A percentile compares a stretch with the other conserved stretches of the same genome.
Evolutionary conservation across 1,284 basidiomycete genomes (phyloP).

Genomic region (Fistulinella cinereoalba): DNA sequence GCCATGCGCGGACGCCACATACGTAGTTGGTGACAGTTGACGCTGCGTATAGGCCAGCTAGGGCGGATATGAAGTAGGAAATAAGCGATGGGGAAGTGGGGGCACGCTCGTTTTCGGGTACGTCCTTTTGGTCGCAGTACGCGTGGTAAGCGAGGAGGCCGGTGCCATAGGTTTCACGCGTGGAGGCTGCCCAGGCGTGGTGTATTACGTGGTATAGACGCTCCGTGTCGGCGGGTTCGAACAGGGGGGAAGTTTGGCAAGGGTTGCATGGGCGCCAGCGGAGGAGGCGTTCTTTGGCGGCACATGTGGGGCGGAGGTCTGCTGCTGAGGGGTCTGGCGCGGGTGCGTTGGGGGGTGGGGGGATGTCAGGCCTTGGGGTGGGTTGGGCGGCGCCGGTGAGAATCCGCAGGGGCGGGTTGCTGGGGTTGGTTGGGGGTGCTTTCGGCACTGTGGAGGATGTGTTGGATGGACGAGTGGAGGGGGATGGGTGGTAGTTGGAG

Average conservation of each 20-base stretch:
- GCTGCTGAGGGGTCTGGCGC: too few species aligned
- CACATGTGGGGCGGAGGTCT: not conserved
- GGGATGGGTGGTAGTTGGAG: too few species aligned
- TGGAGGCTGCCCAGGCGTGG: not conserved
- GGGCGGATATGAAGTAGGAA: slow-evolving; percentile 4
- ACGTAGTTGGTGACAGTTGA: not conserved
- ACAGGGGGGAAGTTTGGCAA: not conserved
- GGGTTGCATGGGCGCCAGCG: not conserved
- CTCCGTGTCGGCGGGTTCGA: not conserved
- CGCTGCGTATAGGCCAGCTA: not conserved
- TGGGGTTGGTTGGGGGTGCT: too few species aligned
- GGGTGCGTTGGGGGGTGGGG: not conserved
- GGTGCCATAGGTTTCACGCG: not conserved
- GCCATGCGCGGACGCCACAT: not conserved
- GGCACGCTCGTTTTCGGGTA: not conserved
- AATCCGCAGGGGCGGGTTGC: too few species aligned
- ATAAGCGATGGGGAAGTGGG: not conserved
- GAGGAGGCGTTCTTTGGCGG: not conserved
- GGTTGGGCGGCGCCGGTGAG: not conserved
- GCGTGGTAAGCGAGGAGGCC: not conserved
- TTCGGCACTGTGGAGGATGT: too few species aligned
- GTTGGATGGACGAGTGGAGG: too few species aligned
- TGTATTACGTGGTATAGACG: not conserved
- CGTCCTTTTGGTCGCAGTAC: not conserved
- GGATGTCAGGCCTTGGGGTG: not conserved